Conservation (phyloP, 2,329 filamentous ascomycete genomes). For the Aspergillus unguis region DNA sequence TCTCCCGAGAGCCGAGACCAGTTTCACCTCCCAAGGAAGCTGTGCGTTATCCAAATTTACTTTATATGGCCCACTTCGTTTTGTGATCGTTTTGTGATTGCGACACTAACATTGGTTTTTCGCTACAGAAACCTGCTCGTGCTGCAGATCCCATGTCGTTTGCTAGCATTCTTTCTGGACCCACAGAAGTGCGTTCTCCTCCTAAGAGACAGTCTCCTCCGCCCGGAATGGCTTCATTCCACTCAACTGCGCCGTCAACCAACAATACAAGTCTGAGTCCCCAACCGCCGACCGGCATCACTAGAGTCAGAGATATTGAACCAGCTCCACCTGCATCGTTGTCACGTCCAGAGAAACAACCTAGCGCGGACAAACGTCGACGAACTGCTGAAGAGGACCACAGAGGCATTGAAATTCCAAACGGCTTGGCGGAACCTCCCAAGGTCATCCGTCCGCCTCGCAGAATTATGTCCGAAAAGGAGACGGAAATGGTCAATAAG, state of each 20-base stretch:
- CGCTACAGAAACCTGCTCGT: conserved; percentile 64
- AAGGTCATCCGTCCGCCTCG: conserved; percentile 40
- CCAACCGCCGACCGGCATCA: conserved; percentile 18
- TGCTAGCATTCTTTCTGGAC: conserved; percentile 84
- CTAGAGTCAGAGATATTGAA: conserved; percentile 23
- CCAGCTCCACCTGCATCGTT: conserved; percentile 25
- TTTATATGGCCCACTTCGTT: neutral
- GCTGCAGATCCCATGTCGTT: conserved; percentile 90
- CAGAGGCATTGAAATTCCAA: conserved; percentile 21
- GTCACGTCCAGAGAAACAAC: conserved; percentile 30
- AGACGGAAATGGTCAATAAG: conserved; percentile 67
- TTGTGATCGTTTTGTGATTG: neutral
- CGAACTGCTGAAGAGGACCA: conserved; percentile 22
- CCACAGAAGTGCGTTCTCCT: conserved; percentile 57
- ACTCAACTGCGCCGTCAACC: conserved; percentile 17
- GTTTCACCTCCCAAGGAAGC: conserved; percentile 41
- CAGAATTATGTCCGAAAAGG: conserved; percentile 55
- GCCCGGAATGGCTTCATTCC: conserved; percentile 23
- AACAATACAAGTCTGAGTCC: conserved; percentile 15
- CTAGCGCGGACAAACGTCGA: conserved; percentile 26
- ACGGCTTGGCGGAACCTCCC: conserved; percentile 21
- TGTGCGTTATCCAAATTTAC: conserved; percentile 28
- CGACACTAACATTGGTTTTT: conserved; percentile 3
- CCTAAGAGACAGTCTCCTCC: conserved; percentile 51
- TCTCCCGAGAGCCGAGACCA: conserved; percentile 30